Evolutionary conservation across 1,284 basidiomycete genomes (phyloP).

Genomic region (Ganoderma meredithae): DNA sequence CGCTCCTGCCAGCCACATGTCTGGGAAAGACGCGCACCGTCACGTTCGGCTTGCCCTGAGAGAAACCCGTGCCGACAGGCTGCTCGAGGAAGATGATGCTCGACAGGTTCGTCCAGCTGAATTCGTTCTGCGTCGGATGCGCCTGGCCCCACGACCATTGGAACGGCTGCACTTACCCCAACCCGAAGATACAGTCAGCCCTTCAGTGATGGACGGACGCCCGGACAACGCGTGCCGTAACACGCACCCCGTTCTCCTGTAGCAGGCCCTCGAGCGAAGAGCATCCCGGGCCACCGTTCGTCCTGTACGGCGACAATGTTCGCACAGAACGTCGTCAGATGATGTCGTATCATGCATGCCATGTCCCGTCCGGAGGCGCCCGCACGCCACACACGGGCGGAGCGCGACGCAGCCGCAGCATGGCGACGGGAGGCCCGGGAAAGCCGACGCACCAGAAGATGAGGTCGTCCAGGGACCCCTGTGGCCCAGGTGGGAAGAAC

Average conservation of each 20-base stretch:
- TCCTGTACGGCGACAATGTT: slow-evolving; percentile 46
- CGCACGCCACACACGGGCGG: neutral
- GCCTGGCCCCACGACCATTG: slow-evolving; percentile 73
- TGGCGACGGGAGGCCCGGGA: slow-evolving; percentile 26
- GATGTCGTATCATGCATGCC: neutral
- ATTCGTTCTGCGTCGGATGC: slow-evolving; percentile 70
- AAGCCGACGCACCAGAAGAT: slow-evolving; percentile 65
- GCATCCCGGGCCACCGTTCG: slow-evolving; percentile 64
- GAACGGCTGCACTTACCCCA: slow-evolving; percentile 57
- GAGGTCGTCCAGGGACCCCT: slow-evolving; percentile 74
- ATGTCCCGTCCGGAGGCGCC: neutral
- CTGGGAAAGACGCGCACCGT: slow-evolving; percentile 46
- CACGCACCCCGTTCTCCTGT: slow-evolving; percentile 82
- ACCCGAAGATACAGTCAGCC: neutral
- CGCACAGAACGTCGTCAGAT: slow-evolving; percentile 19
- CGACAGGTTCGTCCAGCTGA: slow-evolving; percentile 84
- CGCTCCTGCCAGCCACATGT: neutral
- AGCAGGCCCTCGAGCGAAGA: slow-evolving; percentile 80
- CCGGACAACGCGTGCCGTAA: neutral
- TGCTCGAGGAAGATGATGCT: slow-evolving; percentile 87
- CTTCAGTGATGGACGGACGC: neutral
- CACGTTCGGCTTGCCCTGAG: slow-evolving; percentile 74
- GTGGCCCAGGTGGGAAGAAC: slow-evolving; percentile 83
- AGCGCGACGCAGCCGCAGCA: slow-evolving; percentile 42
- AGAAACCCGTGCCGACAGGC: slow-evolving; percentile 85